phyloP scores from a whole-genome alignment of 2,329 filamentous ascomycete species.

The Chaetomiaceae sp. region DNA sequence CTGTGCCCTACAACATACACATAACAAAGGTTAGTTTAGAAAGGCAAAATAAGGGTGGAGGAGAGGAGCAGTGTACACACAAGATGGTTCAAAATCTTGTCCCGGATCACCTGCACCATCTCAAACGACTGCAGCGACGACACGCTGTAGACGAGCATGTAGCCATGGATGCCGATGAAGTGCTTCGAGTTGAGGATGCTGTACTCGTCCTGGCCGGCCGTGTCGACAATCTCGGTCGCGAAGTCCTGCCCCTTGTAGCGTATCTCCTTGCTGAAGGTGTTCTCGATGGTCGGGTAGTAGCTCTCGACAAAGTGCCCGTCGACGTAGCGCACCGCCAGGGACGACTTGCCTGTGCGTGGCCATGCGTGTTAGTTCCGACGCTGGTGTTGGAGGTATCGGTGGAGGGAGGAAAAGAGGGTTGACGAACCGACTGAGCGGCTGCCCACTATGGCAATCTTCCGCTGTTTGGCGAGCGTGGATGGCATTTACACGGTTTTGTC shows the following conservation, averaged over 20 bases:
- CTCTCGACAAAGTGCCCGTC: slow-evolving; percentile 98
- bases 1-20: slow-evolving; percentile 89
- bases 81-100: slow-evolving; percentile 95
- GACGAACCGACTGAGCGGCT: slow-evolving; percentile 73
- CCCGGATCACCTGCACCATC: slow-evolving; percentile 92
- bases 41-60: background rate
- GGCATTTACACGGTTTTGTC: slow-evolving; percentile 50
- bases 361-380: background rate
- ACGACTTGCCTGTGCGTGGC: slow-evolving; percentile 74
- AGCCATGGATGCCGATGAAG: slow-evolving; percentile 98
- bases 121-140: slow-evolving; percentile 91
- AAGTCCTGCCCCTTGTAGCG: slow-evolving; percentile 90
- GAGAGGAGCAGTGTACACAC: slow-evolving; percentile 48
- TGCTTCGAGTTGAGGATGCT: slow-evolving; percentile 97
- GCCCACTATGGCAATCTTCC: slow-evolving; percentile 94
- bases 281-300: slow-evolving; percentile 99
- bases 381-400: background rate
- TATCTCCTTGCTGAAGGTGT: slow-evolving; percentile 96
- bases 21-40: background rate
- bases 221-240: slow-evolving; percentile 96
- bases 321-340: slow-evolving; percentile 92
- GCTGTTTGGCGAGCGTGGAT: slow-evolving; percentile 71
- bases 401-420: background rate
- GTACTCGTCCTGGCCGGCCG: slow-evolving; percentile 98
- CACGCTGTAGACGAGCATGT: slow-evolving; percentile 98